Conservation (phyloP, 306 rosid species). For the Hippophae rhamnoides region DNA sequence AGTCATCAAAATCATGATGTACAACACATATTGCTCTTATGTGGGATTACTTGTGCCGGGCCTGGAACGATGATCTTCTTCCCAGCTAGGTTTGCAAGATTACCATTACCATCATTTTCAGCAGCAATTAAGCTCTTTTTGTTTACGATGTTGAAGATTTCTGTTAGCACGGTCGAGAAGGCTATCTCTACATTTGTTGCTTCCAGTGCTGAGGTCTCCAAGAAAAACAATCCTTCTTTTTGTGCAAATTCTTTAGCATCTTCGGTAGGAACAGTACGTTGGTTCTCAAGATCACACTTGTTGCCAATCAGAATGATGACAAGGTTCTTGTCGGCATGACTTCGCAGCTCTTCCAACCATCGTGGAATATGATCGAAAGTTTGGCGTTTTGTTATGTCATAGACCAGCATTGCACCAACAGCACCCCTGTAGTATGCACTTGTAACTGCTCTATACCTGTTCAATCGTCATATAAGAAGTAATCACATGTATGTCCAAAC, state of each 20-base stretch:
- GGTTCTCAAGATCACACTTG: conserved; percentile 76
- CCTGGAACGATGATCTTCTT: conserved; percentile 76
- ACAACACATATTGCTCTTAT: conserved; percentile 62
- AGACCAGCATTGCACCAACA: conserved; percentile 95
- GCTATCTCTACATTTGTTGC: conserved; percentile 85
- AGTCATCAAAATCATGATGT: conserved; percentile 23
- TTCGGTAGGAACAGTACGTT: conserved; percentile 74
- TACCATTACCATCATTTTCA: conserved; percentile 60
- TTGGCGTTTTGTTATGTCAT: conserved; percentile 81
- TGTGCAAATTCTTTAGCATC: conserved; percentile 91
- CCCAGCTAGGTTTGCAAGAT: conserved; percentile 55
- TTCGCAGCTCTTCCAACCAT: conserved; percentile 90
- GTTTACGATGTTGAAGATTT: conserved; percentile 78
- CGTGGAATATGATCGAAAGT: conserved; percentile 91
- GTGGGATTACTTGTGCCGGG: conserved; percentile 76
- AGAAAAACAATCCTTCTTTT: conserved; percentile 85
- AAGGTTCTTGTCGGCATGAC: conserved; percentile 91
- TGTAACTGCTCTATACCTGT: conserved; percentile 90
- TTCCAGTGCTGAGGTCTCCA: conserved; percentile 85
- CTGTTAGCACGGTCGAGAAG: conserved; percentile 74
- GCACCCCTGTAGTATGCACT: conserved; percentile 98
- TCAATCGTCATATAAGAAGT: conserved; percentile 9
- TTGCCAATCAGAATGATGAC: conserved; percentile 86
- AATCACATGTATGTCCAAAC: neutral
- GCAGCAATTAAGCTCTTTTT: conserved; percentile 60